These are phyloP conservation scores for Phytophthora boehmeriae DNA, from an alignment of 352 stramenopile genomes.

Conservation along the genomic window DNA sequence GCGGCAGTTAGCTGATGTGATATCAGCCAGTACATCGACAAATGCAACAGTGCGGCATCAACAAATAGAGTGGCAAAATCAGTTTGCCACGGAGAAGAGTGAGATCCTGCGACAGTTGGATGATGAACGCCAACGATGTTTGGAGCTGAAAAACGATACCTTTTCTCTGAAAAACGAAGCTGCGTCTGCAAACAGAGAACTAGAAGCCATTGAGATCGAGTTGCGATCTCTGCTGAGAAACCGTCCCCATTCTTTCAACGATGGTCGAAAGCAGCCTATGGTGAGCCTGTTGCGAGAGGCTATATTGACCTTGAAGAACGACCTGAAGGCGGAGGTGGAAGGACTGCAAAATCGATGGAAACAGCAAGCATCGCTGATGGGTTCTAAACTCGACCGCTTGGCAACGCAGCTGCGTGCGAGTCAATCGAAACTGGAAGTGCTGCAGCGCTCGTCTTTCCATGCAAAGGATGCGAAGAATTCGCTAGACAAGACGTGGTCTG, in stretches of 20 bases:
- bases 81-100: slow-evolving; percentile 52
- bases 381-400: slow-evolving; percentile 47
- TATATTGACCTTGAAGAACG: slow-evolving; percentile 40
- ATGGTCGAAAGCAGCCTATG: slow-evolving; percentile 11
- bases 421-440: slow-evolving; percentile 51
- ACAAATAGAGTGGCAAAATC: slow-evolving; percentile 45
- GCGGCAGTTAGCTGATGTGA: slow-evolving; percentile 42
- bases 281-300: slow-evolving; percentile 40
- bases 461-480: slow-evolving; percentile 52
- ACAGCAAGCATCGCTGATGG: slow-evolving; percentile 44
- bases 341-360: slow-evolving; percentile 50
- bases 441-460: slow-evolving; percentile 51
- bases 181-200: slow-evolving; percentile 35
- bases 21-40: slow-evolving; percentile 34
- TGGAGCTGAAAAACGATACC: slow-evolving; percentile 33
- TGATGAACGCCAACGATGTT: slow-evolving; percentile 43
- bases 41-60: slow-evolving; percentile 41
- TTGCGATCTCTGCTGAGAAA: slow-evolving; percentile 34
- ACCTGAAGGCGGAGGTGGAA: slow-evolving; percentile 50
- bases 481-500: slow-evolving; percentile 45
- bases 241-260: slow-evolving; percentile 9
- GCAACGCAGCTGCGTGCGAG: slow-evolving; percentile 49
- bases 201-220: slow-evolving; percentile 48
- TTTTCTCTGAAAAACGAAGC: slow-evolving; percentile 39
- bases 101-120: slow-evolving; percentile 49